phyloP scores from a whole-genome alignment of 345 rosid species.

The Eucalyptus dawsonii region DNA sequence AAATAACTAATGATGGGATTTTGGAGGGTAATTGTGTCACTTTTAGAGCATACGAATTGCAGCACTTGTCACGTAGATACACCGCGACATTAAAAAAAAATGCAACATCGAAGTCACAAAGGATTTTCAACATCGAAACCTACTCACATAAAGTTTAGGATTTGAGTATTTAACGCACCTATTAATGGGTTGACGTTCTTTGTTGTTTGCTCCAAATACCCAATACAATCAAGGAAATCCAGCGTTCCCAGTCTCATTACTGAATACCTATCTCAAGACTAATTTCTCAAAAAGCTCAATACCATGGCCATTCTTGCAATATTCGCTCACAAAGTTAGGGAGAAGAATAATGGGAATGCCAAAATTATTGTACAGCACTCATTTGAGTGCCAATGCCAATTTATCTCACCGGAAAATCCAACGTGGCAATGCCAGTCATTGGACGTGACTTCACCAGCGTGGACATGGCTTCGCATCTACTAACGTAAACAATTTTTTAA shows the following conservation, averaged over 20 bases:
- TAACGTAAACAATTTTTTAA: fast-evolving
- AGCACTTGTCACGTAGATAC: background rate
- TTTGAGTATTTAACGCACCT: background rate
- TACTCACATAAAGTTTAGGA: background rate
- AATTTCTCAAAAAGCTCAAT: background rate
- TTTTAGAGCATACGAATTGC: background rate
- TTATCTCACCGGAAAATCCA: no score
- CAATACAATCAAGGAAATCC: background rate
- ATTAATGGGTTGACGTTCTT: background rate
- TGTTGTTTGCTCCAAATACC: background rate
- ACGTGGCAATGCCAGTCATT: fast-evolving
- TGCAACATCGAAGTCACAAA: background rate
- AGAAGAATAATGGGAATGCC: no score
- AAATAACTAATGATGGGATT: background rate
- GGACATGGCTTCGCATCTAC: no score
- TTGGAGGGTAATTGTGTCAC: background rate
- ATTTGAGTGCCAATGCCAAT: no score
- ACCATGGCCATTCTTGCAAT: background rate
- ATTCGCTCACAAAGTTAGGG: background rate
- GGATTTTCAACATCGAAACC: background rate
- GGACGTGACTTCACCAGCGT: fast-evolving
- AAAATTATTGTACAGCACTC: no score
- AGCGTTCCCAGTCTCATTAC: background rate
- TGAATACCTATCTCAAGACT: background rate
- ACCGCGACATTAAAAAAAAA: background rate